A percentile compares a stretch with the other conserved stretches of the same genome.
Evolutionary conservation across 2,329 filamentous ascomycete species (phyloP).

Genomic region (Fusarium sp.): DNA sequence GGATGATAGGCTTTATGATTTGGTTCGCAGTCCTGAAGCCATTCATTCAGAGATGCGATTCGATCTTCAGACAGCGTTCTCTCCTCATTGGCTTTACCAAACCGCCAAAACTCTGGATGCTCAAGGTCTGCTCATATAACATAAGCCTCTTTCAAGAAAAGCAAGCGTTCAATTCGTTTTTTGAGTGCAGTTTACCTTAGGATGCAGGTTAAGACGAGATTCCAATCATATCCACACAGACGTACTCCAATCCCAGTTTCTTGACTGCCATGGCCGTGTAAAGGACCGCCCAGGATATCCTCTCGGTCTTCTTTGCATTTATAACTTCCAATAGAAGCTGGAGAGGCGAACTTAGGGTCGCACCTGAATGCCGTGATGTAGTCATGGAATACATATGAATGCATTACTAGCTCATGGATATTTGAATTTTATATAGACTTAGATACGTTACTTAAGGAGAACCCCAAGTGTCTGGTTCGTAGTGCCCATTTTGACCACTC

Average conservation of each 20-base stretch:
- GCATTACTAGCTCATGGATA: no score
- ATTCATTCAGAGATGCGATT: not conserved
- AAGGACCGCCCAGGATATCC: not conserved
- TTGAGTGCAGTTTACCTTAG: not conserved
- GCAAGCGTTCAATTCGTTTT: not conserved
- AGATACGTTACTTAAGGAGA: no score
- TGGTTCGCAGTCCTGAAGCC: not conserved
- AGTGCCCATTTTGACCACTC: not conserved
- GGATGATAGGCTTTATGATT: not conserved
- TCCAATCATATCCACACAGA: not conserved
- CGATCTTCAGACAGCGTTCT: not conserved
- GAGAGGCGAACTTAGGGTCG: not conserved
- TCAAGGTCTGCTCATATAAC: not conserved
- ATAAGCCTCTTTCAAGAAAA: not conserved
- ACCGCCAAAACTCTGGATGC: not conserved
- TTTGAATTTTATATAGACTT: no score
- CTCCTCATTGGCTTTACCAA: not conserved
- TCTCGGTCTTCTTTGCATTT: not conserved
- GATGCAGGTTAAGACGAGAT: not conserved
- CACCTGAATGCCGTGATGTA: not conserved
- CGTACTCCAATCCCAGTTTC: not conserved
- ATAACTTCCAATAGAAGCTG: not conserved
- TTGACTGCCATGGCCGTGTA: not conserved
- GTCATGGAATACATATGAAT: not conserved
- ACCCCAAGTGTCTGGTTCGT: not conserved